Conservation (phyloP, 164 flowering plant genomes). For the Stephania yunnanensis region DNA sequence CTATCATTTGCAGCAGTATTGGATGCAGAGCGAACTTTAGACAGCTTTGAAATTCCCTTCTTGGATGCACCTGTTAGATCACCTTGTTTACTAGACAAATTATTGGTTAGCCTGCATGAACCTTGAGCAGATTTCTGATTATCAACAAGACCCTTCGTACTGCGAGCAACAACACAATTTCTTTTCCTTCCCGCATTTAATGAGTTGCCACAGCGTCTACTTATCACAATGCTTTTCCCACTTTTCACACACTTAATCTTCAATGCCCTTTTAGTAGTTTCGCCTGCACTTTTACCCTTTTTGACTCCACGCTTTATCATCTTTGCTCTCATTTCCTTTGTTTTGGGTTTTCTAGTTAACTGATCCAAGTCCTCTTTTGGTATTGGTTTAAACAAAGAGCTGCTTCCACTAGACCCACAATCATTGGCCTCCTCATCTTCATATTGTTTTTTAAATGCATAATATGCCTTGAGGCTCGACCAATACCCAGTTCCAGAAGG, state of each 20-base stretch:
- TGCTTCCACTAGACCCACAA: conserved; percentile 23
- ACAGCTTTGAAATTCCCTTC: conserved; percentile 2
- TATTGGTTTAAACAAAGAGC: conserved; percentile 42
- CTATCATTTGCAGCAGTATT: conserved; percentile 35
- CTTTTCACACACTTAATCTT: conserved; percentile 27
- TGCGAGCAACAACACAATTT: neutral
- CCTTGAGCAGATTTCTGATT: neutral
- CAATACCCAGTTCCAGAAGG: conserved; percentile 57
- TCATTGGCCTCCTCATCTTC: conserved; percentile 35
- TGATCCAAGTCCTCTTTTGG: conserved; percentile 59
- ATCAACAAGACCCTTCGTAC: neutral
- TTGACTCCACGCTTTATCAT: conserved; percentile 36
- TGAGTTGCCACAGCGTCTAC: conserved; percentile 23
- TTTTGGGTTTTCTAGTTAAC: conserved; percentile 61
- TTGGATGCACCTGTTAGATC: conserved; percentile 5
- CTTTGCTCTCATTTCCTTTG: conserved; percentile 56
- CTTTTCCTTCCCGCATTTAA: conserved; percentile 15
- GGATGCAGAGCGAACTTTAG: conserved; percentile 16
- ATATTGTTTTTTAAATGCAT: conserved; percentile 36
- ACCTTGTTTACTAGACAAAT: neutral
- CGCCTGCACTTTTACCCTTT: conserved; percentile 20
- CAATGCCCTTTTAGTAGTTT: conserved; percentile 16
- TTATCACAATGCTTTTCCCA: conserved; percentile 14
- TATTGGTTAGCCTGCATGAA: too few relatives aligned
- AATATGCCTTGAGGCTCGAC: conserved; percentile 73